Conservation (phyloP, 1,284 basidiomycete genomes). For the Sporisorium exsertum region DNA sequence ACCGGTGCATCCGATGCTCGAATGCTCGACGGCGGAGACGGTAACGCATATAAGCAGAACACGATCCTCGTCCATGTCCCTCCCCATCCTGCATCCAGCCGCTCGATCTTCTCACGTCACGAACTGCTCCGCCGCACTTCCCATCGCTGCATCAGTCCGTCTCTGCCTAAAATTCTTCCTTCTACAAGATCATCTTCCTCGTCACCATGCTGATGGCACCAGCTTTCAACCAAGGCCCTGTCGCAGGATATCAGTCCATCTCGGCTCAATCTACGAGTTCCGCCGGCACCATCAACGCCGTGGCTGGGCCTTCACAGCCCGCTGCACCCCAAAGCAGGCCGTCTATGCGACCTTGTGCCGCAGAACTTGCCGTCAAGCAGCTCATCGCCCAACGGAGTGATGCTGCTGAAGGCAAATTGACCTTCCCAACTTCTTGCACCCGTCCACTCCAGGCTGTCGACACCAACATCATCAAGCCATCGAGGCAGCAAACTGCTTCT, state of each 20-base stretch:
- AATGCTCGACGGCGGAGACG: background rate
- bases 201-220: conserved; percentile 31
- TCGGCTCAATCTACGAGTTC: conserved; percentile 2
- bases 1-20: background rate
- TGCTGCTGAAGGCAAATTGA: background rate
- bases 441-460: conserved; percentile 29
- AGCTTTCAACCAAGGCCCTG: background rate
- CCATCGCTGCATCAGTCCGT: too few species aligned
- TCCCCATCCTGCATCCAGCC: background rate
- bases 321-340: background rate
- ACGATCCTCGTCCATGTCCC: background rate
- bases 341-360: background rate
- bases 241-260: conserved; percentile 1
- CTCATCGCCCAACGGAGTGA: background rate
- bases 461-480: conserved; percentile 21
- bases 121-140: too few species aligned
- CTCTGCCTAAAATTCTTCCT: too few species aligned
- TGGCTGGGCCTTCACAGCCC: background rate
- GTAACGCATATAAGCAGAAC: background rate
- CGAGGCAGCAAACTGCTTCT: conserved; percentile 7
- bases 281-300: background rate
- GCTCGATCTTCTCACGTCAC: too few species aligned
- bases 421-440: background rate
- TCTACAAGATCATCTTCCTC: too few species aligned
- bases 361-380: conserved; percentile 12